phyloP scores from a whole-genome alignment of 495 filamentous ascomycete species.

The Penicillium herquei region DNA sequence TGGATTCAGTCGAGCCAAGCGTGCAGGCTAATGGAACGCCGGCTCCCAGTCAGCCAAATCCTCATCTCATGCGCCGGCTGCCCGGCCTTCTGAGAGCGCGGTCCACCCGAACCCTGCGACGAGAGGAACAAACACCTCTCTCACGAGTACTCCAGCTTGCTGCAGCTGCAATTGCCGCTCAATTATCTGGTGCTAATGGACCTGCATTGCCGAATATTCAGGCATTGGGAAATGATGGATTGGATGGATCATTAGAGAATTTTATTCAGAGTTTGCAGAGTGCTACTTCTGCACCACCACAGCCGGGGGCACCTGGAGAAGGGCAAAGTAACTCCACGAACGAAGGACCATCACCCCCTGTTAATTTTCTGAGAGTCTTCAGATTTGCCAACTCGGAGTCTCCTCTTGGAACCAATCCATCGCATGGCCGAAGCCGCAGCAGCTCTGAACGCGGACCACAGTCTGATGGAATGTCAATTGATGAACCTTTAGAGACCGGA shows the following conservation, averaged over 20 bases:
- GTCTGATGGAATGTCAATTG: slow-evolving; percentile 36
- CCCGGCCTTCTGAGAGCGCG: slow-evolving; percentile 47
- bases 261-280: slow-evolving; percentile 58
- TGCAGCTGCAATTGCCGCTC: slow-evolving; percentile 59
- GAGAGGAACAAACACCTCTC: slow-evolving; percentile 57
- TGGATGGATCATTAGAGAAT: slow-evolving; percentile 56
- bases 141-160: slow-evolving; percentile 58
- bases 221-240: slow-evolving; percentile 54
- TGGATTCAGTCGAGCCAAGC: slow-evolving; percentile 43
- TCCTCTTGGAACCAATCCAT: slow-evolving; percentile 15
- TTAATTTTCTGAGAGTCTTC: slow-evolving; percentile 62
- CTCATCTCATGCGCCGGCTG: slow-evolving; percentile 35
- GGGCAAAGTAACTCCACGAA: slow-evolving; percentile 23
- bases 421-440: slow-evolving; percentile 17
- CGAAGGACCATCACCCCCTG: slow-evolving; percentile 43
- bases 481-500: slow-evolving; percentile 44
- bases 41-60: slow-evolving; percentile 23
- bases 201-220: slow-evolving; percentile 58
- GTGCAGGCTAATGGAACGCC: slow-evolving; percentile 21
- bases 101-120: slow-evolving; percentile 48
- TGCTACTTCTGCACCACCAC: slow-evolving; percentile 46
- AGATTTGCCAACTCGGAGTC: slow-evolving; percentile 55
- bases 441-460: slow-evolving; percentile 14
- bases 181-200: slow-evolving; percentile 55
- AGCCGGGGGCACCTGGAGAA: slow-evolving; percentile 34